Base-by-base conservation (phyloP, 176 grass and related monocot species). In the Aegilops longissima region DNA sequence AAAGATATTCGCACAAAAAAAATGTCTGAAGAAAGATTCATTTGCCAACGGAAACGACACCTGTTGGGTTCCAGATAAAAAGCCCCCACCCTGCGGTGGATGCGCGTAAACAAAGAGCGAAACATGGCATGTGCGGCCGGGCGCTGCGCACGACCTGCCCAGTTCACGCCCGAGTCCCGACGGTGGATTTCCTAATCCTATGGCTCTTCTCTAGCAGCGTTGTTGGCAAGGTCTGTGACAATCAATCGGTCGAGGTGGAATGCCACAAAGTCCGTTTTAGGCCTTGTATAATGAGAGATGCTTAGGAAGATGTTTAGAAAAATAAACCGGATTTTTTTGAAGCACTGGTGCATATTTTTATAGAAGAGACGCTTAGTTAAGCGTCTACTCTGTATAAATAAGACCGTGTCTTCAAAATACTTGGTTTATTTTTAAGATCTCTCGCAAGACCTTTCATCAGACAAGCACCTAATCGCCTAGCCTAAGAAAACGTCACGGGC, bases 51-150 rank as follows among this genome's bases (percentile, higher is more conserved):
- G 36, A 49, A 56, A 36, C 38, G 59, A 89, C 44, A 12, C 66
- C n/a, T 73, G 51, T 62, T 42, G 17, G 33, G 64, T 24, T 20
- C 18, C 77, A 54, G 9, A 83, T 80, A 65, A 65, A 89, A 31
- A 64, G 1, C 33, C 23, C 18, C 30, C 3, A 5, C 30, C 1
- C 4, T 9, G 8, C 9, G 51, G 27, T 78, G 35, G 21, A 62
- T 25, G 36, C 27, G 27, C 29, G 44, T 66, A 77, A 77, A 63
- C 47, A 86, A 45, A 70, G 62, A 21, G 63, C 72, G 42, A 73
- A 42, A 90, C 89, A 90, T 52, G 1, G 66, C 84, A 90, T 72
- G 79, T 72, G 84, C 78, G 70, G 35, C 62, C 52, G 64, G 82
- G 77, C 77, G 44, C 18, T 40, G 71, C 33, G 80, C 82, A 79